Conservation (phyloP, 2,329 filamentous ascomycete species). For the Alternaria hordeiaustralica region DNA sequence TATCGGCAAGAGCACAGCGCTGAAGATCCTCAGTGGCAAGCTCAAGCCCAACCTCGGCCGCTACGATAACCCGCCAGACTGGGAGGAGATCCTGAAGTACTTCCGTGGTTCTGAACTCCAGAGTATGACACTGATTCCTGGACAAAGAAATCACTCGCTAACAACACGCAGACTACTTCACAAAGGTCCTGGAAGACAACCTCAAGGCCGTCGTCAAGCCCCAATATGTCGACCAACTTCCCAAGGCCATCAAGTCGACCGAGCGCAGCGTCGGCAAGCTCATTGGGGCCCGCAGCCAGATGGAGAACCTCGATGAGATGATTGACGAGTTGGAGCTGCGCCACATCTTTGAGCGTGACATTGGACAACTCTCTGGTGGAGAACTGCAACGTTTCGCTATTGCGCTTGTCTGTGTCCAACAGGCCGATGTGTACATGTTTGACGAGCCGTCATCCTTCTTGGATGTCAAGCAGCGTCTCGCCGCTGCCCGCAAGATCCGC, state of each 20-base stretch:
- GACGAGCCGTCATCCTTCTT: constrained; percentile 99
- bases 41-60: constrained; percentile 96
- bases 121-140: constrained; percentile 63
- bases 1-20: constrained; percentile 99
- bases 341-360: constrained; percentile 90
- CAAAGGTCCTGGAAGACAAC: constrained; percentile 95
- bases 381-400: constrained; percentile 98
- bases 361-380: constrained; percentile 90
- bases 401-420: constrained; percentile 91
- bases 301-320: constrained; percentile 83
- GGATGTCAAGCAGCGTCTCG: constrained; percentile 98
- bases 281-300: constrained; percentile 75
- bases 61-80: constrained; percentile 96
- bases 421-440: constrained; percentile 97
- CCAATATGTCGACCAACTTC: constrained; percentile 98
- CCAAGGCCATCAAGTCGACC: constrained; percentile 83
- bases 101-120: constrained; percentile 98
- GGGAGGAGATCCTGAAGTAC: constrained; percentile 98
- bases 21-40: constrained; percentile 98
- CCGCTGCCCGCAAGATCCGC: constrained; percentile 89
- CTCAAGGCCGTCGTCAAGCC: constrained; percentile 98
- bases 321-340: constrained; percentile 83
- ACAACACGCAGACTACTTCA: constrained; percentile 82
- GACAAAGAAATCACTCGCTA: constrained; percentile 12
- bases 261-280: constrained; percentile 81